Percentiles rank a stretch among this genome's conserved stretches.
Evolutionary conservation across 495 filamentous ascomycete genomes (phyloP).

Genomic region (Xylaria flabelliformis): DNA sequence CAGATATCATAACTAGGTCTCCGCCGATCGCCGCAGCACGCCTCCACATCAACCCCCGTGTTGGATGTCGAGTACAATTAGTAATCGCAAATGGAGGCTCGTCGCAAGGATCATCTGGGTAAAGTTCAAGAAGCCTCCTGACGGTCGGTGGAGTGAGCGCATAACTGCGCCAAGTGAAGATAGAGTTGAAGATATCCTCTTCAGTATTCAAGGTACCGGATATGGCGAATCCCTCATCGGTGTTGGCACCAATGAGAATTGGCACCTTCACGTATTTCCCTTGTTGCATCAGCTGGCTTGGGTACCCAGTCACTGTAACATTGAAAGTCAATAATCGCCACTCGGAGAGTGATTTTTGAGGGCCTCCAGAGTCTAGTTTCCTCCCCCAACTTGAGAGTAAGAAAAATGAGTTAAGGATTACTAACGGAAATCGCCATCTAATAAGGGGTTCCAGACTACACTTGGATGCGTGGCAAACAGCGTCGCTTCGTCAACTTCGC

Average conservation of each 20-base stretch:
- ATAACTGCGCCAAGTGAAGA: constrained; percentile 42
- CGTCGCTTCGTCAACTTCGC: constrained; percentile 52
- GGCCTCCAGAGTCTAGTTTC: not conserved
- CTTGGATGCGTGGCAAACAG: constrained; percentile 49
- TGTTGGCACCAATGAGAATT: constrained; percentile 63
- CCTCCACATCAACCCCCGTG: constrained; percentile 57
- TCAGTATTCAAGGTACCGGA: constrained; percentile 30
- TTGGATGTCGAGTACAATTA: constrained; percentile 49
- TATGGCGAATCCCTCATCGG: constrained; percentile 56
- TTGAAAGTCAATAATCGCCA: not conserved
- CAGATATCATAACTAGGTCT: constrained; percentile 62
- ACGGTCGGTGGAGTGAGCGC: constrained; percentile 39
- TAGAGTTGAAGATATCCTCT: constrained; percentile 43
- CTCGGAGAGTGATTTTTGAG: not conserved
- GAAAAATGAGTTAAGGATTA: not conserved
- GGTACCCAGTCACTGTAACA: constrained; percentile 38
- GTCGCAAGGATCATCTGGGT: constrained; percentile 56
- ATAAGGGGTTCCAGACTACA: constrained; percentile 50
- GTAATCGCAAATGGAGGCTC: constrained; percentile 53
- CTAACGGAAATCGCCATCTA: constrained; percentile 55
- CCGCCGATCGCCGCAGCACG: constrained; percentile 61
- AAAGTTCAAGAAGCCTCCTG: constrained; percentile 53
- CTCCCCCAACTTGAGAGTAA: not conserved
- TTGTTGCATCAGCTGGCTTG: constrained; percentile 28
- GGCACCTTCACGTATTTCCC: constrained; percentile 46